phyloP scores from a whole-genome alignment of 202 grass and related monocot species.

The Zoysia matrella region DNA sequence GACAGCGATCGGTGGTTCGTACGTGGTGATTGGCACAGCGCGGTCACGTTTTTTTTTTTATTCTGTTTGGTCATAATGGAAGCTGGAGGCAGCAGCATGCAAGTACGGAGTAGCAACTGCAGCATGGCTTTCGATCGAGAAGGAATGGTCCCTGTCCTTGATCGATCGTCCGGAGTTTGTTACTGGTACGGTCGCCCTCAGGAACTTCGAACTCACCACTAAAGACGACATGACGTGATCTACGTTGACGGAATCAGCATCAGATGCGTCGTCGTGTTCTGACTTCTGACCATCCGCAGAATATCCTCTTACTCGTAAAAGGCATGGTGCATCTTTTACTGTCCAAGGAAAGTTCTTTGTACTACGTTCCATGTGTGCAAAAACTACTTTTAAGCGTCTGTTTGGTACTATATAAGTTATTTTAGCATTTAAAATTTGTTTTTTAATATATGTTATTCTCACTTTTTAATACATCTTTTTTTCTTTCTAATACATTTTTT shows the following conservation, averaged over 20 bases:
- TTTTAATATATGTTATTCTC: too few species aligned
- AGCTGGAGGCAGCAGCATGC: not conserved
- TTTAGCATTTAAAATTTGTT: too few species aligned
- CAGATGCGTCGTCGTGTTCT: not conserved
- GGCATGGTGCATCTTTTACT: too few species aligned
- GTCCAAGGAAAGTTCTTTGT: too few species aligned
- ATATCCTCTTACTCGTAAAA: too few species aligned
- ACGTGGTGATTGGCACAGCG: not conserved
- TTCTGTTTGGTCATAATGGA: slow-evolving; percentile 23
- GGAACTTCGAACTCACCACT: not conserved
- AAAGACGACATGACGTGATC: not conserved
- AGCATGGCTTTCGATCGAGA: not conserved
- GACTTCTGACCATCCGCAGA: too few species aligned
- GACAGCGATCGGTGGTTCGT: not conserved
- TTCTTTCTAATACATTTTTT: too few species aligned
- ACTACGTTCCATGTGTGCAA: too few species aligned
- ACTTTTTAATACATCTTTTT: too few species aligned
- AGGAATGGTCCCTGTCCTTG: slow-evolving; percentile 22
- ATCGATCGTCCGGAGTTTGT: not conserved
- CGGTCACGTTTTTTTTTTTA: not conserved
- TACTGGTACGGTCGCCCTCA: not conserved
- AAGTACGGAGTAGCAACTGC: not conserved
- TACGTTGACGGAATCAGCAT: not conserved
- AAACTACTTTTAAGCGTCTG: too few species aligned
- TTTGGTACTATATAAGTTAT: too few species aligned